Base-by-base conservation (phyloP, 148 eudicot species). In the Simmondsia chinensis region DNA sequence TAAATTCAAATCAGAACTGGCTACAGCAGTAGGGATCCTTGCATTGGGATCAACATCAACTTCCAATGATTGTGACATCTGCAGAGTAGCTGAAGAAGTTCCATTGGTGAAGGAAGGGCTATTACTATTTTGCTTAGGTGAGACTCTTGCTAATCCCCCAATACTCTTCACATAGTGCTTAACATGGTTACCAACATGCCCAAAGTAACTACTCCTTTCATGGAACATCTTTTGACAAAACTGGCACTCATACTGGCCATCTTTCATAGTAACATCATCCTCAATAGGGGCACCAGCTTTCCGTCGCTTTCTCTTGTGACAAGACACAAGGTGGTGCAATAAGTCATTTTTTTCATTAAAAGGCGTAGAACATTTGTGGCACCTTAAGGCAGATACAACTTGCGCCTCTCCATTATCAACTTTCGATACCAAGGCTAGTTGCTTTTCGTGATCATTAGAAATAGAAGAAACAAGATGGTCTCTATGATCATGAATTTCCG, bases 101-200 rank as follows among this genome's bases (percentile, higher is more conserved):
- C 46, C 73, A 67, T 38, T 23, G 3, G 46, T 15, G 20, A 73
- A 41, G 39, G 33, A 42, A 34, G 68, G 43, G 50, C 34, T 61
- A 29, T 46, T 53, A 25, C 19, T 43, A 35, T 38, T 70, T 50
- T 39, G 73, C 53, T 58, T 54, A 55, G 63, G 4, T 34, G 39
- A 30, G 39, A 34, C 39, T 39, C 43, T 53, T 7, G 64, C 44
- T 50, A 73, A 71, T 36, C 57, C 80, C 53, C 64, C 75, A 43
- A 68, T 61, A 69, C 65, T 64, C 68, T 61, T 78, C 60, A 50
- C 57, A 43, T 80, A 75, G 58, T 70, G 70, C 60, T 74, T 68
- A 33, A 70, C 73, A 57, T 83, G 89, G 48, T 70, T 69, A 37
- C 94, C 91, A 56, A 77, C 72, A 59, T 88, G 94, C 43, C 81